Evolutionary conservation across 495 filamentous ascomycete species (phyloP), one percentile per base, ranked within the genome.

Genomic region (Stereocaulon alpinum): DNA sequence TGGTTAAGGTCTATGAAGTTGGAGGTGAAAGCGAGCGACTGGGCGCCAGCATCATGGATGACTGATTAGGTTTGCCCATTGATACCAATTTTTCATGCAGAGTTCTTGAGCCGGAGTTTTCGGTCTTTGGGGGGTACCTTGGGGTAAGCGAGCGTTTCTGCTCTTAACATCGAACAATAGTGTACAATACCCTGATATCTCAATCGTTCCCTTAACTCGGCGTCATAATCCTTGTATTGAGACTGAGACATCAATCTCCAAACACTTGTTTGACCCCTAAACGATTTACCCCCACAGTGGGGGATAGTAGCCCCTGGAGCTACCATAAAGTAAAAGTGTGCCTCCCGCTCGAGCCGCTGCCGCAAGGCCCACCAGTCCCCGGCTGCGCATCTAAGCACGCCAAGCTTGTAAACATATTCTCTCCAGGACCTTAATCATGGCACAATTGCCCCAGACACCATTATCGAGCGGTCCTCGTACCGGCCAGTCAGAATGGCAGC

Each of bases 1-100:
- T 97, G 61, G 83, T 88, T 40, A 94, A 94, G 68, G 89, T 94
- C 69, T 95, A 88, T 66, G 66, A 68, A 43, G 56, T 68, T 40
- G 66, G 66, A 1, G 61, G 37, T 20, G 66, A 68, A 40, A 60
- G 61, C 30, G 66, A 68, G 34, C 43, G 55, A 44, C 49, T 67
- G 34, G 65, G 65, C 15, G 54, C 51, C 18, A 67, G 63, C 57
- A 55, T 59, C 0, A 63, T 65, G 59, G 58, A 60, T 27, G 54
- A 57, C 40, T 57, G 47, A 56, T 4, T 7, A 2, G 4, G 5
- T 37, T 30, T 15, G 37, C 22, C 27, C 20, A 18, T 30, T 7
- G 20, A 50, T 6, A 37, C 20, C 34, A 34, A 12, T n/a, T 22
- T 32, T 24, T 27, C 4, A 48, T 45, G 30, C 22, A 27, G 27